These are phyloP conservation scores for Pythium scleroteichum DNA, from an alignment of 352 stramenopile genomes.

Conservation along the genomic window DNA sequence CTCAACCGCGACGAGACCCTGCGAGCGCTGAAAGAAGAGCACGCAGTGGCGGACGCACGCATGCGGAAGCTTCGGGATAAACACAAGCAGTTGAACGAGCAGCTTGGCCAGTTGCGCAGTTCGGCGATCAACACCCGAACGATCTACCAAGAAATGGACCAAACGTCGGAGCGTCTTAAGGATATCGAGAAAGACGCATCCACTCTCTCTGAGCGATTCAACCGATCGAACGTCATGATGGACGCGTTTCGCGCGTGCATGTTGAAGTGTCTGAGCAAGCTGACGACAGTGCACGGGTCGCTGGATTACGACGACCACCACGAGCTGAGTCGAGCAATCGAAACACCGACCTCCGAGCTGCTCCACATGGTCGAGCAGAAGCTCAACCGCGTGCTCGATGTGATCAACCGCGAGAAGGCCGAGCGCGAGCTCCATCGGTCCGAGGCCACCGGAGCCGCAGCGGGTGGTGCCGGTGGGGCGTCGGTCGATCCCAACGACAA, in stretches of 20 bases:
- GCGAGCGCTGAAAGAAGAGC: conserved; percentile 74
- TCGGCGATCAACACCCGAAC: conserved; percentile 79
- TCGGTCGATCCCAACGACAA: conserved; percentile 33
- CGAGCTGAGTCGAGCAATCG: conserved; percentile 64
- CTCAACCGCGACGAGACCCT: conserved; percentile 68
- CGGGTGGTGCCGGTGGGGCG: conserved; percentile 20
- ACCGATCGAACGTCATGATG: conserved; percentile 75
- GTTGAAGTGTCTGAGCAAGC: conserved; percentile 78
- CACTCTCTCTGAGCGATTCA: conserved; percentile 65
- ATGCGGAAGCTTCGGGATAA: conserved; percentile 78
- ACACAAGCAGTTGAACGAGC: conserved; percentile 78
- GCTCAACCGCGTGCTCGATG: conserved; percentile 75
- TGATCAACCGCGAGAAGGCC: conserved; percentile 82
- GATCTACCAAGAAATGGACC: conserved; percentile 86
- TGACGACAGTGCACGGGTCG: conserved; percentile 69
- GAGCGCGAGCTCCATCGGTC: conserved; percentile 79
- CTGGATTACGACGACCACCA: conserved; percentile 77
- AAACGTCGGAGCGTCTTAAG: conserved; percentile 79
- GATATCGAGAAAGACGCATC: conserved; percentile 82
- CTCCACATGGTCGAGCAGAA: conserved; percentile 84
- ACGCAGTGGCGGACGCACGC: conserved; percentile 64
- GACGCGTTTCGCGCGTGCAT: conserved; percentile 83
- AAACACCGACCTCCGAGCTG: conserved; percentile 67
- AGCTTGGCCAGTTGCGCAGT: conserved; percentile 55
- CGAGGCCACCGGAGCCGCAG: conserved; percentile 39